Conservation (phyloP, 192 early-diverging fungal genomes). For the Allomyces arbusculus region DNA sequence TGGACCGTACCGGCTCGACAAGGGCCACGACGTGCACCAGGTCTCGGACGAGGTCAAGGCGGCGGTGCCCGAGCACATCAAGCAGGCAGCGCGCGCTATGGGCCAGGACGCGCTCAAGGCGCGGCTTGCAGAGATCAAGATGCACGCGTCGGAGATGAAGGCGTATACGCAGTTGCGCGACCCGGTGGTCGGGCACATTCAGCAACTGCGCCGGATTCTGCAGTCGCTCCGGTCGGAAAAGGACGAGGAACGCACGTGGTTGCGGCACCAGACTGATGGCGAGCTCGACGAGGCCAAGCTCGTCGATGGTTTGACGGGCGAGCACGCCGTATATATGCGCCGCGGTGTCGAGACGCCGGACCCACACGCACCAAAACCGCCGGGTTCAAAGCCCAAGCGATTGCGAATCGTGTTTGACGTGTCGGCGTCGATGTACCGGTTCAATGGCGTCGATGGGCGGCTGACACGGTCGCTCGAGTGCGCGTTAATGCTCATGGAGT, state of each 20-base stretch:
- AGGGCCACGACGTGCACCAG: slow-evolving; percentile 19
- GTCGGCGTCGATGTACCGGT: slow-evolving; percentile 19
- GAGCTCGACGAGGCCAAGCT: slow-evolving; percentile 29
- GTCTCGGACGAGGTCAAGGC: slow-evolving; percentile 19
- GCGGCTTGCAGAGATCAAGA: slow-evolving; percentile 20
- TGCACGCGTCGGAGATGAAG: slow-evolving; percentile 18
- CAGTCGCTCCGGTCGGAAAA: slow-evolving; percentile 19
- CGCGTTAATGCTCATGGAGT: slow-evolving; percentile 21
- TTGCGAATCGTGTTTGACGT: slow-evolving; percentile 30
- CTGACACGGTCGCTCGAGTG: slow-evolving; percentile 19
- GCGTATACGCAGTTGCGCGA: slow-evolving; percentile 12
- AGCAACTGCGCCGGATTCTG: slow-evolving; percentile 21
- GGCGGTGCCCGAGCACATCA: slow-evolving; percentile 17
- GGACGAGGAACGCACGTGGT: slow-evolving; percentile 28
- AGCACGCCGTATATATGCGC: slow-evolving; percentile 23
- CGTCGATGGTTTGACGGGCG: slow-evolving; percentile 21
- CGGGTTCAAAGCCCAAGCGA: slow-evolving; percentile 20
- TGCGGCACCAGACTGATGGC: slow-evolving; percentile 23
- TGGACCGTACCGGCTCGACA: slow-evolving; percentile 20
- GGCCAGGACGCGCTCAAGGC: slow-evolving; percentile 16
- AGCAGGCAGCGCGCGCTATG: slow-evolving; percentile 16
- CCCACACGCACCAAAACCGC: neutral
- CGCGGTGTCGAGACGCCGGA: slow-evolving; percentile 20
- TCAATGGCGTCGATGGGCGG: slow-evolving; percentile 17
- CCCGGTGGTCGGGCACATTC: slow-evolving; percentile 17